Conservation (phyloP, 257 asterid genomes). For the Henckelia pumila region DNA sequence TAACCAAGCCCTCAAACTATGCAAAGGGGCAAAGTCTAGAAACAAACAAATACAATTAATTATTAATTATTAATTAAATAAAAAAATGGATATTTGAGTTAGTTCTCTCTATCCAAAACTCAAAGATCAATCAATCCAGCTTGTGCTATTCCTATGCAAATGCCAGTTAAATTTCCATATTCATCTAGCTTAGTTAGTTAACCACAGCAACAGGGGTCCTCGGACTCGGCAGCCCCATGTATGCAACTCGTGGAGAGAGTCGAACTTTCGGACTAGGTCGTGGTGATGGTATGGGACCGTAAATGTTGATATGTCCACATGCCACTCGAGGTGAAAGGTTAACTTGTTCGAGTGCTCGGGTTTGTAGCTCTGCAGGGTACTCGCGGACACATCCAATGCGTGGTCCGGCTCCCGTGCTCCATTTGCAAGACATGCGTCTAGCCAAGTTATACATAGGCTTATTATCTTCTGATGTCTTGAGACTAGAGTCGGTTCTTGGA, state of each 20-base stretch:
- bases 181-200: conserved; percentile 17
- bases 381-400: conserved; percentile 30
- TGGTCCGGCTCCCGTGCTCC: conserved; percentile 27
- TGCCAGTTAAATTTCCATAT: neutral
- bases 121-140: neutral
- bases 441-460: conserved; percentile 14
- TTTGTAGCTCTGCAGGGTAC: conserved; percentile 25
- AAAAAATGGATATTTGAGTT: conserved; percentile 28
- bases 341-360: conserved; percentile 30
- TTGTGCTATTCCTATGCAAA: neutral
- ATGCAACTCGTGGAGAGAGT: conserved; percentile 24
- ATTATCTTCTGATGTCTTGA: conserved; percentile 14
- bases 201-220: conserved; percentile 36
- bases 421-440: conserved; percentile 20
- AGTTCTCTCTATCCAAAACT: conserved; percentile 18
- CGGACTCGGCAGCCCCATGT: conserved; percentile 53
- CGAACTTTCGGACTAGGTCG: conserved; percentile 29
- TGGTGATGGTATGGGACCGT: conserved; percentile 28
- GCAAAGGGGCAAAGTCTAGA: too few relatives aligned
- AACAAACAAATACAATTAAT: too few relatives aligned
- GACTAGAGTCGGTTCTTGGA: conserved; percentile 1
- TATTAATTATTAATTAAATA: too few relatives aligned
- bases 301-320: conserved; percentile 2
- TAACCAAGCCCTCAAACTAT: too few relatives aligned
- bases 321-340: conserved; percentile 26